phyloP scores from a whole-genome alignment of 441 rosid genomes.

The Biscutella laevigata region DNA sequence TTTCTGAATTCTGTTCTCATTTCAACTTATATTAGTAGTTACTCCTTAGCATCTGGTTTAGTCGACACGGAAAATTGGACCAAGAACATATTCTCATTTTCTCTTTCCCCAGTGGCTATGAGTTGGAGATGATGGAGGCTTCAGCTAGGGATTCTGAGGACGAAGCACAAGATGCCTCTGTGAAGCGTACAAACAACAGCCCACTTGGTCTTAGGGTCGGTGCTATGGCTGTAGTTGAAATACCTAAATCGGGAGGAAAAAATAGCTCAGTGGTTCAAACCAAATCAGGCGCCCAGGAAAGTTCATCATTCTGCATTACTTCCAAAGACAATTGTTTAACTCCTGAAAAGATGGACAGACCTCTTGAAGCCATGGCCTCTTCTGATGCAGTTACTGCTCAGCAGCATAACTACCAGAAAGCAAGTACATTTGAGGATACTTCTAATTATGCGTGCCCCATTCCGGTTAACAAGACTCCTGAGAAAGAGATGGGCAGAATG shows the following conservation, averaged over 20 bases:
- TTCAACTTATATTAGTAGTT: not conserved
- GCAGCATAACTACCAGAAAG: constrained; percentile 21
- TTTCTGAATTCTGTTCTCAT: not conserved
- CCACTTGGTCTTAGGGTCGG: constrained; percentile 39
- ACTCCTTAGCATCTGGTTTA: not conserved
- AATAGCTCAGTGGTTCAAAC: constrained; percentile 14
- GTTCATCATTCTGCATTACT: constrained; percentile 19
- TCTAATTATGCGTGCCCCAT: constrained; percentile 18
- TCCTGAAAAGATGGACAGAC: constrained; percentile 27
- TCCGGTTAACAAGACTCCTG: constrained; percentile 33
- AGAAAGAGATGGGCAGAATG: constrained; percentile 20
- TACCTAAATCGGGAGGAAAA: constrained; percentile 28
- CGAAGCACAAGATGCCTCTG: constrained; percentile 37
- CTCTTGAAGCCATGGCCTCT: constrained; percentile 27
- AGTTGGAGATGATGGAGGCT: constrained; percentile 72
- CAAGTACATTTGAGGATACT: constrained; percentile 21
- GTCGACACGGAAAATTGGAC: not conserved
- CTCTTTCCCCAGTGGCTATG: constrained; percentile 52
- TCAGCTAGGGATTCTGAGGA: constrained; percentile 94
- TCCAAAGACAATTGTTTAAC: constrained; percentile 26
- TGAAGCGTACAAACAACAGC: constrained; percentile 36
- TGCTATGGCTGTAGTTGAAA: constrained; percentile 24
- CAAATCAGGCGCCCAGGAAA: constrained; percentile 21
- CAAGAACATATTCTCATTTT: not conserved
- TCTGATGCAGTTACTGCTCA: constrained; percentile 16